Evolutionary conservation across 306 rosid species (phyloP).

Genomic region (Prunus davidiana): DNA sequence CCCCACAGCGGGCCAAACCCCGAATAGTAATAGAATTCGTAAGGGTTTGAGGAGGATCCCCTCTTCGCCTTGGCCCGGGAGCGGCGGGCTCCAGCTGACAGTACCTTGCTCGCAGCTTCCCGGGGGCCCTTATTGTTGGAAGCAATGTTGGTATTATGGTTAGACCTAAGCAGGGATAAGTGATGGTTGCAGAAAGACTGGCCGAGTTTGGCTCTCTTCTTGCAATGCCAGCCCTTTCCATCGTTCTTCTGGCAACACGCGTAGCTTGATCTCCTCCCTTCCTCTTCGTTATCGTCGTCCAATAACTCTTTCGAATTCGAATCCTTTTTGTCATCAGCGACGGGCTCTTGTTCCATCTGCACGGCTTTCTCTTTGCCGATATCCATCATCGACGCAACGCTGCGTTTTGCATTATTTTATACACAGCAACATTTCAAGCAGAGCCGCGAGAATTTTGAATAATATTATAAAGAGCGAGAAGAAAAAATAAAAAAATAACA

Average conservation of each 20-base stretch:
- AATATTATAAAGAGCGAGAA: background rate
- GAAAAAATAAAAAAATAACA: background rate
- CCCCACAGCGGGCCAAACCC: constrained; percentile 84
- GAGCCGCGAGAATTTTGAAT: background rate
- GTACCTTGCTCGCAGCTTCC: background rate
- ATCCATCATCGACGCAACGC: constrained; percentile 56
- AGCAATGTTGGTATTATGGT: background rate
- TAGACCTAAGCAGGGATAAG: constrained; percentile 29
- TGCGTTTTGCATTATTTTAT: constrained; percentile 13
- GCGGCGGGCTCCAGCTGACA: constrained; percentile 8
- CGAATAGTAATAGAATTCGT: constrained; percentile 77
- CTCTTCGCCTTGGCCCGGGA: background rate
- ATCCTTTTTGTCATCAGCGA: background rate
- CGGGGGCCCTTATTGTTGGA: background rate
- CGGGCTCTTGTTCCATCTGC: constrained; percentile 5
- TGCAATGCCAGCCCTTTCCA: constrained; percentile 47
- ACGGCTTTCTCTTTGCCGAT: constrained; percentile 16
- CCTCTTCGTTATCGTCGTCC: constrained; percentile 9
- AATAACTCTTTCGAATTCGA: background rate
- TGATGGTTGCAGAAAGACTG: constrained; percentile 42
- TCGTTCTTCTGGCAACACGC: constrained; percentile 22
- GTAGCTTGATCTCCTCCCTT: background rate
- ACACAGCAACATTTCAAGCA: constrained; percentile 1
- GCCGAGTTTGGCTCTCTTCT: constrained; percentile 32
- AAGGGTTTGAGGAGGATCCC: constrained; percentile 32